A percentile compares a stretch with the other conserved stretches of the same genome.
Conservation (phyloP, 2,329 filamentous ascomycete genomes). For the Akanthomyces lecanii region DNA sequence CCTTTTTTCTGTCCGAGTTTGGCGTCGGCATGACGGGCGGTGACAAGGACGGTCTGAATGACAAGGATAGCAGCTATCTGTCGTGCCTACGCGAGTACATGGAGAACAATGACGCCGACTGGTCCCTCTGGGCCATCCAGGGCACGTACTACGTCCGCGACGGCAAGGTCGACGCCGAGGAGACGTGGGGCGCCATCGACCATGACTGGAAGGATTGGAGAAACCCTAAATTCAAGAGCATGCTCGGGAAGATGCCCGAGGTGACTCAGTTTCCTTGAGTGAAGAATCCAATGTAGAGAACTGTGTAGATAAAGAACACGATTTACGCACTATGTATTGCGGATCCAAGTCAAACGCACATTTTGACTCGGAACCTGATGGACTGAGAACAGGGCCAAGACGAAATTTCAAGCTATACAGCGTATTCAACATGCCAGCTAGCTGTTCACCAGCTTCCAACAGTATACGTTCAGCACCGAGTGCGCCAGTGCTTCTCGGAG, state of each 20-base stretch:
- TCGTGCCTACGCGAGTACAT: slow-evolving; percentile 50
- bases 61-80: slow-evolving; percentile 45
- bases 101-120: slow-evolving; percentile 53
- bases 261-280: slow-evolving; percentile 32
- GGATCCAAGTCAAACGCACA: not conserved
- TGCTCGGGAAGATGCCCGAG: slow-evolving; percentile 37
- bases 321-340: not conserved
- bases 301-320: not conserved
- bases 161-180: slow-evolving; percentile 45
- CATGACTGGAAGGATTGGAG: slow-evolving; percentile 37
- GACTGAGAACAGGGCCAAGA: not conserved
- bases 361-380: not conserved
- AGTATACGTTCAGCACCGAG: not conserved
- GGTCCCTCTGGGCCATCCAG: slow-evolving; percentile 55
- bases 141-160: slow-evolving; percentile 57
- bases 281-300: not conserved
- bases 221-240: slow-evolving; percentile 32
- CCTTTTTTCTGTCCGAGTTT: slow-evolving; percentile 57
- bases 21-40: slow-evolving; percentile 48
- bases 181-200: slow-evolving; percentile 49
- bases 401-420: not conserved
- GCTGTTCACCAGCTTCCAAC: not conserved
- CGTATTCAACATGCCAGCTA: not conserved
- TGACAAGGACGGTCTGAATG: slow-evolving; percentile 37
- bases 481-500: not conserved